phyloP scores from a whole-genome alignment of 2,329 filamentous ascomycete genomes.

The Pyrenophora tritici-repentis region DNA sequence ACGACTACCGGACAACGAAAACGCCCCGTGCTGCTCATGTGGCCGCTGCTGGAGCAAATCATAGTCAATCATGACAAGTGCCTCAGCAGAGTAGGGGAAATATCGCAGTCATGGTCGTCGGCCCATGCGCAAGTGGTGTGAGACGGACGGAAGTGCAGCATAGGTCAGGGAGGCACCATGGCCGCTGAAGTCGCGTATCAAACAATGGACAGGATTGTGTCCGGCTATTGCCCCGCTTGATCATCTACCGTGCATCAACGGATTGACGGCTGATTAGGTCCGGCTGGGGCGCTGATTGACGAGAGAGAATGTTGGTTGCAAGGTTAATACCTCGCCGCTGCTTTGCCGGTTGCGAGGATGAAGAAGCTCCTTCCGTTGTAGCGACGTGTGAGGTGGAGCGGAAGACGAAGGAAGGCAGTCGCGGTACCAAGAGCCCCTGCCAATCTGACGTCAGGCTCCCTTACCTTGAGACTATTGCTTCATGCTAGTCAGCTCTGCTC shows the following conservation, averaged over 20 bases:
- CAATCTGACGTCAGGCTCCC: background rate
- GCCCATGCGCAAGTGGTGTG: too few species aligned
- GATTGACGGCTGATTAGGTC: slow-evolving; percentile 2
- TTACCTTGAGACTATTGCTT: background rate
- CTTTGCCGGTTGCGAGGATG: background rate
- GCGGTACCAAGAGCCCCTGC: background rate
- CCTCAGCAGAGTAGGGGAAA: too few species aligned
- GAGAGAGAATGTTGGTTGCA: slow-evolving; percentile 4
- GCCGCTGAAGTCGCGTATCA: background rate
- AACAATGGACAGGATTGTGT: background rate
- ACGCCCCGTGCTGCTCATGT: background rate
- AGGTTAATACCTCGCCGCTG: slow-evolving; percentile 1
- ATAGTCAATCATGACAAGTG: too few species aligned
- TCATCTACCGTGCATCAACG: slow-evolving; percentile 3
- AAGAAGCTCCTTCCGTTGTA: background rate
- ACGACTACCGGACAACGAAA: background rate
- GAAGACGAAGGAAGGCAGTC: background rate
- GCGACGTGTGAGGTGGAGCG: background rate
- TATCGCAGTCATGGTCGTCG: too few species aligned
- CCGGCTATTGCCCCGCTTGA: background rate
- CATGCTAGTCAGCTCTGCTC: too few species aligned
- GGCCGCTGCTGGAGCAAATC: background rate
- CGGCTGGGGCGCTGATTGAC: slow-evolving; percentile 7
- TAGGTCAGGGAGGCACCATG: too few species aligned
- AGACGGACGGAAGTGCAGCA: background rate